Conservation (phyloP, 257 asterid species). For the Lantana camara region DNA sequence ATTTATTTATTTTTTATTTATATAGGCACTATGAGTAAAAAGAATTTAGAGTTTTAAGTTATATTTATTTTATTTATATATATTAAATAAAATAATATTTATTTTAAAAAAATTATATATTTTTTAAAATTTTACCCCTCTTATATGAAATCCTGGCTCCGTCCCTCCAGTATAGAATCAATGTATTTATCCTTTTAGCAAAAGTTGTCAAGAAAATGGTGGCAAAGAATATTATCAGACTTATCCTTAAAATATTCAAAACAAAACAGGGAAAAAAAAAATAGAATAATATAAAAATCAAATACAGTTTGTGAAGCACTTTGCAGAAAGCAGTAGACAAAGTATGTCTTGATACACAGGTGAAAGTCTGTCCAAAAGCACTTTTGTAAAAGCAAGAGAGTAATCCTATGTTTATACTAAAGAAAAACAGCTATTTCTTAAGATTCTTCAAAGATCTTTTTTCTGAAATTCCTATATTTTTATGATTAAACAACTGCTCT, state of each 20-base stretch:
- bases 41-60: too few relatives aligned
- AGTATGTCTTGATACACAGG: conserved; percentile 12
- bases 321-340: conserved; percentile 34
- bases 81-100: too few relatives aligned
- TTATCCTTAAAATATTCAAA: background rate
- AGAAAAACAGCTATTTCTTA: conserved; percentile 26
- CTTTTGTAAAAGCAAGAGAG: conserved; percentile 24
- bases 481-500: conserved; percentile 28
- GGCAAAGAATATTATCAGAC: background rate
- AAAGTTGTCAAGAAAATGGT: background rate
- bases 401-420: conserved; percentile 15
- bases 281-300: background rate
- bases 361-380: conserved; percentile 24
- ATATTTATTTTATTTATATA: too few relatives aligned
- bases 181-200: too few relatives aligned
- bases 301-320: conserved; percentile 31
- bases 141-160: too few relatives aligned
- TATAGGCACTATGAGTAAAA: too few relatives aligned
- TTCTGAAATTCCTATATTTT: conserved; percentile 37
- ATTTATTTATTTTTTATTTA: too few relatives aligned
- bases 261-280: conserved; percentile 10
- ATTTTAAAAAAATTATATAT: too few relatives aligned
- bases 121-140: too few relatives aligned
- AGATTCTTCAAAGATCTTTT: conserved; percentile 28
- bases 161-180: too few relatives aligned